Conservation (phyloP, 78 protist genomes). For the Protostelium mycophagum region DNA sequence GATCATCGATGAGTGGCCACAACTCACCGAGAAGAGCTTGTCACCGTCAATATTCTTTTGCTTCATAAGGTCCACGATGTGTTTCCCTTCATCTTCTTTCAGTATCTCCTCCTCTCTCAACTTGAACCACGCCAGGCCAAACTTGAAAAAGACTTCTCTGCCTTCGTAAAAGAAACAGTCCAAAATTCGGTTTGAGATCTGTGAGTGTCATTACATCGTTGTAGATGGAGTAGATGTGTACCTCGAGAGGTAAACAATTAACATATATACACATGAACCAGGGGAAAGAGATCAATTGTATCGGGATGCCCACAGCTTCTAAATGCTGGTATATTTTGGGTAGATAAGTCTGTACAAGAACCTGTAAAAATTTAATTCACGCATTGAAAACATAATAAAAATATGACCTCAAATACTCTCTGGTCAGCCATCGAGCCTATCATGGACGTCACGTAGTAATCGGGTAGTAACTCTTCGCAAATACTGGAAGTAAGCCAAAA, state of each 20-base stretch:
- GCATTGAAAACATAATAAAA: constrained; percentile 9
- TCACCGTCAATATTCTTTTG: constrained; percentile 7
- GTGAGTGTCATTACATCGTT: neutral
- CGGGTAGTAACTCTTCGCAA: constrained; percentile 47
- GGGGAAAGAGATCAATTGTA: constrained; percentile 34
- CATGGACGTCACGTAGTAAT: constrained; percentile 49
- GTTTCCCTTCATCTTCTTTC: constrained; percentile 13
- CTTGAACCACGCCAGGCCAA: constrained; percentile 28
- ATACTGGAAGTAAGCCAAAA: constrained; percentile 41
- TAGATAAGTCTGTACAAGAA: neutral
- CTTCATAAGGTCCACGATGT: constrained; percentile 8
- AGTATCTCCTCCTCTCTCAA: constrained; percentile 8
- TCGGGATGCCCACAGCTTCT: neutral
- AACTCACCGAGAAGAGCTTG: constrained; percentile 6
- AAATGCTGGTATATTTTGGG: neutral
- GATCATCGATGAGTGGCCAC: neutral
- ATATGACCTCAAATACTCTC: constrained; percentile 23
- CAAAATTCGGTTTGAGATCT: constrained; percentile 9
- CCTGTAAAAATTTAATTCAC: neutral
- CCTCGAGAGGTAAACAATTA: constrained; percentile 27
- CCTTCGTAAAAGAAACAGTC: constrained; percentile 57
- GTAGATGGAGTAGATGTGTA: neutral
- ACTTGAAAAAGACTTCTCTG: constrained; percentile 22
- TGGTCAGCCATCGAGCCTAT: constrained; percentile 60
- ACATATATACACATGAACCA: constrained; percentile 52